Conservation (phyloP, 164 flowering plant genomes). For the Aristolochia contorta region DNA sequence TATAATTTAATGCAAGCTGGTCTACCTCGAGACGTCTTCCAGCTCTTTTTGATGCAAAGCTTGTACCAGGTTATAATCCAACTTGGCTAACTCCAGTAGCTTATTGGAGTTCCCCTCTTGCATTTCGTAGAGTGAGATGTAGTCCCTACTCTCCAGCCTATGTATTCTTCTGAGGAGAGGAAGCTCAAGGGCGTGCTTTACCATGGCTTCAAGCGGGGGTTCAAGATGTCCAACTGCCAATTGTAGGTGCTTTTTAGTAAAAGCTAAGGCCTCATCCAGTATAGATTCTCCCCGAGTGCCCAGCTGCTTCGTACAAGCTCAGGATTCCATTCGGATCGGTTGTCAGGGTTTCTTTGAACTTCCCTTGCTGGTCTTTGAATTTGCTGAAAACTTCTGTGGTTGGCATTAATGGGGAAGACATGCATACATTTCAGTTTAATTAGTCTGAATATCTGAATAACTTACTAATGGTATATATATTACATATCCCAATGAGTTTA, state of each 20-base stretch:
- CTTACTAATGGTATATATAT: too few species aligned
- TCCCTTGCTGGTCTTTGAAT: slow-evolving; percentile 1
- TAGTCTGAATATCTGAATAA: too few species aligned
- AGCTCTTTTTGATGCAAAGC: slow-evolving; percentile 30
- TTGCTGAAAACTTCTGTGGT: slow-evolving; percentile 4
- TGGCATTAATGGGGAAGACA: too few species aligned
- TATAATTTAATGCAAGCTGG: neutral
- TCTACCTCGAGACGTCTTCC: slow-evolving; percentile 20
- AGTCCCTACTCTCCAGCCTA: slow-evolving; percentile 27
- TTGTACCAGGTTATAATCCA: slow-evolving; percentile 49
- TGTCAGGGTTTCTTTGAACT: slow-evolving; percentile 11
- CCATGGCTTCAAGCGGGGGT: slow-evolving; percentile 15
- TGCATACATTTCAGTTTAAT: too few species aligned
- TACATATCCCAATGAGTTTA: too few species aligned
- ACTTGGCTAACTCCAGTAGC: slow-evolving; percentile 34
- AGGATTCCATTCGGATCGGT: slow-evolving; percentile 29
- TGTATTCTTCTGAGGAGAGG: slow-evolving; percentile 26
- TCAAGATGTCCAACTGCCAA: too few species aligned
- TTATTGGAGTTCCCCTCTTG: slow-evolving; percentile 13
- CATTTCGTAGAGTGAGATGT: slow-evolving; percentile 24
- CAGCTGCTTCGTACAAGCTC: slow-evolving; percentile 44
- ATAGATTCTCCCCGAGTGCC: slow-evolving; percentile 37
- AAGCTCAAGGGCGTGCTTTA: slow-evolving; percentile 21
- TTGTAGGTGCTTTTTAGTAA: slow-evolving; percentile 12
- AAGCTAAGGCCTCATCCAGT: slow-evolving; percentile 36